Evolutionary conservation across 805 yeast genomes (phyloP).

Genomic region (Wickerhamomyces bisporus): DNA sequence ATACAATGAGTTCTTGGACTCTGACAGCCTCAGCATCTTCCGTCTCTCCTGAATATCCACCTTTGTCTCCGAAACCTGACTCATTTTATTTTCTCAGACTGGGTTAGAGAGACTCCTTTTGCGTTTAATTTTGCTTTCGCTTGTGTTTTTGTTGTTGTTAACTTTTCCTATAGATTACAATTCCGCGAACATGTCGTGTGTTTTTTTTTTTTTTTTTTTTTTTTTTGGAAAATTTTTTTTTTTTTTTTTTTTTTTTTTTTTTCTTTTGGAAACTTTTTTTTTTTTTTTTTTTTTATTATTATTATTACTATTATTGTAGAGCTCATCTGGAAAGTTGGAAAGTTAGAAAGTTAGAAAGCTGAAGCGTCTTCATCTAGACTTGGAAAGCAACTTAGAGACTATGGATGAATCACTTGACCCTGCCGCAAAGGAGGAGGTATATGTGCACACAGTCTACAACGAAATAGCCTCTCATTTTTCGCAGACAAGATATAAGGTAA

Average conservation of each 20-base stretch:
- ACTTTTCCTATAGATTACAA: too few species aligned
- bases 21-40: slow-evolving; percentile 12
- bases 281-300: too few species aligned
- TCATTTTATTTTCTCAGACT: slow-evolving; percentile 1
- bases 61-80: neutral
- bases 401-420: slow-evolving; percentile 35
- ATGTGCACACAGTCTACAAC: slow-evolving; percentile 90
- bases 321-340: neutral
- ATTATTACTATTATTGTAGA: neutral
- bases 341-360: too few species aligned
- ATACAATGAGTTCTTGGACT: slow-evolving; percentile 14
- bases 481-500: slow-evolving; percentile 73
- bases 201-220: too few species aligned
- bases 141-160: neutral
- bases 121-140: neutral
- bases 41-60: neutral
- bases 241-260: too few species aligned
- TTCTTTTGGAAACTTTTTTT: too few species aligned
- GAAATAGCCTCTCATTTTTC: slow-evolving; percentile 92
- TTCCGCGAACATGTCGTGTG: neutral
- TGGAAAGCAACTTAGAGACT: too few species aligned
- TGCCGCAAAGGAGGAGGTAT: slow-evolving; percentile 58
- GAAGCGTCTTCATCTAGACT: too few species aligned
- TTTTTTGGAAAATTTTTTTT: too few species aligned
- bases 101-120: neutral